Conservation (phyloP, 257 asterid species). For the Paulownia fortunei region DNA sequence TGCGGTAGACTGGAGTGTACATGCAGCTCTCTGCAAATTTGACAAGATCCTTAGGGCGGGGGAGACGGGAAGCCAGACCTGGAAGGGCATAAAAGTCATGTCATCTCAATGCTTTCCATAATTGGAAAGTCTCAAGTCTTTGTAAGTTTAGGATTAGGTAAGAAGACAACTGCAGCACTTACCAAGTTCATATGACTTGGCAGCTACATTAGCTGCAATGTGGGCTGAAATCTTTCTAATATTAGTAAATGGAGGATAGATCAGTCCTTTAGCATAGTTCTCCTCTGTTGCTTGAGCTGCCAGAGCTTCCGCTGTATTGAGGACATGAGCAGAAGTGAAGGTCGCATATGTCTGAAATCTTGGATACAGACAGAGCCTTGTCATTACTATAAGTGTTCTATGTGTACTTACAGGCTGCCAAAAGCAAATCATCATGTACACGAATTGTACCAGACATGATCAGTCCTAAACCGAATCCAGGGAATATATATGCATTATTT, state of each 20-base stretch:
- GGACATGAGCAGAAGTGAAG: slow-evolving; percentile 14
- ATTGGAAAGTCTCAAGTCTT: not conserved
- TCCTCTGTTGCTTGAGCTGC: slow-evolving; percentile 77
- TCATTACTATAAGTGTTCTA: not conserved
- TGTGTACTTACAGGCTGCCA: slow-evolving; percentile 81
- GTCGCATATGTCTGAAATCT: not conserved
- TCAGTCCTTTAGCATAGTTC: slow-evolving; percentile 71
- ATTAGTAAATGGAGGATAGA: slow-evolving; percentile 83
- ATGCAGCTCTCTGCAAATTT: slow-evolving; percentile 90
- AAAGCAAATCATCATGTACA: slow-evolving; percentile 83
- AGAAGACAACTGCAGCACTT: slow-evolving; percentile 26
- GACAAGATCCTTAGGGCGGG: slow-evolving; percentile 82
- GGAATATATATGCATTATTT: slow-evolving; percentile 95
- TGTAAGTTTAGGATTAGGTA: not conserved
- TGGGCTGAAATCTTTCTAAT: slow-evolving; percentile 88
- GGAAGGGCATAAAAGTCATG: slow-evolving; percentile 38
- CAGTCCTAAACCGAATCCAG: slow-evolving; percentile 92
- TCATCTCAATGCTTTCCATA: not conserved
- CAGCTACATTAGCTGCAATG: slow-evolving; percentile 94
- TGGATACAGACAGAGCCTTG: not conserved
- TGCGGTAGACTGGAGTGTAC: slow-evolving; percentile 86
- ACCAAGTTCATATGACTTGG: slow-evolving; percentile 94
- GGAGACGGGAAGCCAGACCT: slow-evolving; percentile 89
- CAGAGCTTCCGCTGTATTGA: slow-evolving; percentile 79
- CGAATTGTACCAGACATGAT: slow-evolving; percentile 95